These are phyloP conservation scores for Urtica urens DNA, from an alignment of 306 rosid genomes.

Conservation along the genomic window DNA sequence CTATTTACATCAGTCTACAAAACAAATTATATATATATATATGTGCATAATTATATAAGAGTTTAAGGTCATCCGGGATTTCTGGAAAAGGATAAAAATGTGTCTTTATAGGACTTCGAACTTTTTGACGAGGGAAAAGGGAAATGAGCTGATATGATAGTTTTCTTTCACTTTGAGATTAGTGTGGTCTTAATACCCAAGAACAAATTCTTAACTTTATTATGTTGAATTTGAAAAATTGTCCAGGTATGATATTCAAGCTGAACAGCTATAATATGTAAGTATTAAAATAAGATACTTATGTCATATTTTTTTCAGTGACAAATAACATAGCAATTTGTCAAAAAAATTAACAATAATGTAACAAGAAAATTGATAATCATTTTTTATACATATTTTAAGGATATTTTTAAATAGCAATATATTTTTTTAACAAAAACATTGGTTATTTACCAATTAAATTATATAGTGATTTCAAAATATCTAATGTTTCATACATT, in stretches of 20 bases:
- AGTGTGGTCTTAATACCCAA: slow-evolving; percentile 22
- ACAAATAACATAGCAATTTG: no score
- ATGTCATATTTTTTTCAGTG: no score
- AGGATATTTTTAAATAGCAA: no score
- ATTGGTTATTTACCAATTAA: no score
- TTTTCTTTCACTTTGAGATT: slow-evolving; percentile 2
- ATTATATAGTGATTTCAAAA: no score
- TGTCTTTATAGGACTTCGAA: slow-evolving; percentile 52
- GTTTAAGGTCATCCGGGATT: slow-evolving; percentile 82
- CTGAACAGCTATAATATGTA: no score
- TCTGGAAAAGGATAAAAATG: slow-evolving; percentile 57
- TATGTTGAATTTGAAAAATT: slow-evolving; percentile 36
- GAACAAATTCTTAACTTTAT: slow-evolving; percentile 16
- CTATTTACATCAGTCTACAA: slow-evolving; percentile 62
- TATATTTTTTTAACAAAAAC: no score
- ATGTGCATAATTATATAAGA: slow-evolving; percentile 22
- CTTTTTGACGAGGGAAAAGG: slow-evolving; percentile 42
- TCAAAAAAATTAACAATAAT: no score
- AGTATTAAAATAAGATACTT: no score
- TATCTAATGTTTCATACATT: no score
- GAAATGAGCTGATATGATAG: background rate
- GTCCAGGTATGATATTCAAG: slow-evolving; percentile 24
- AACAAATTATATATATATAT: slow-evolving; percentile 32
- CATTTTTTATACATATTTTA: no score
- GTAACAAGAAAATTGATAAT: no score